phyloP scores from a whole-genome alignment of 225 moss, liverwort and hornwort genomes.

The Marchantia polymorpha region DNA sequence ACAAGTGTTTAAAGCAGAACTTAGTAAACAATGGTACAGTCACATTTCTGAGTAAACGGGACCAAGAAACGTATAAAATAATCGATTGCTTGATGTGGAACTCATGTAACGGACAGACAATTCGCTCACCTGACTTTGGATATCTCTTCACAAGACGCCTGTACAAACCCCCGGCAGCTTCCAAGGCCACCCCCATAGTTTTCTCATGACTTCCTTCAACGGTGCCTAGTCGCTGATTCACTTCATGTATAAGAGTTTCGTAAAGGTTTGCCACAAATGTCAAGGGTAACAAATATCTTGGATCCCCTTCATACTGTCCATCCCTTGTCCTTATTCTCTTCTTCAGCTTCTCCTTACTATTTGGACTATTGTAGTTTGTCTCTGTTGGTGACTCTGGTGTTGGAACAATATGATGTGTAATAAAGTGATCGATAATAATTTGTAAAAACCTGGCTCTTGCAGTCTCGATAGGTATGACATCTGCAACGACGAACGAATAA shows the following conservation, averaged over 20 bases:
- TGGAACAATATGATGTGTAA: conserved; percentile 67
- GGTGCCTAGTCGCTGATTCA: conserved; percentile 78
- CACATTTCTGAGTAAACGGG: too few species aligned
- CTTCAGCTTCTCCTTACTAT: conserved; percentile 87
- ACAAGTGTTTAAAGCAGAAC: too few species aligned
- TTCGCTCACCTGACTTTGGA: conserved; percentile 79
- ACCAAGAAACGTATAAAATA: too few species aligned
- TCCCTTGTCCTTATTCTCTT: conserved; percentile 79
- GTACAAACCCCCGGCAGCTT: conserved; percentile 97
- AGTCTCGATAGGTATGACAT: conserved; percentile 88
- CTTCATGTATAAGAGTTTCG: conserved; percentile 91
- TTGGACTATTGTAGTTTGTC: conserved; percentile 74
- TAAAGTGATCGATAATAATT: conserved; percentile 90
- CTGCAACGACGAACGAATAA: conserved; percentile 34
- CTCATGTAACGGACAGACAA: too few species aligned
- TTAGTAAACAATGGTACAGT: too few species aligned
- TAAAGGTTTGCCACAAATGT: conserved; percentile 98
- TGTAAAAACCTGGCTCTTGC: conserved; percentile 94
- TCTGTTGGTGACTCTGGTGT: conserved; percentile 74
- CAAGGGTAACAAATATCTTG: conserved; percentile 83
- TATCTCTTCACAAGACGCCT: conserved; percentile 95
- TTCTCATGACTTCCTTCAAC: conserved; percentile 98
- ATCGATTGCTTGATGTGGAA: too few species aligned
- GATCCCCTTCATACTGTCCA: conserved; percentile 87
- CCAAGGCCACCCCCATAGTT: conserved; percentile 95